phyloP scores from a whole-genome alignment of 2,329 filamentous ascomycete genomes.

The Stagonosporopsis vannaccii region DNA sequence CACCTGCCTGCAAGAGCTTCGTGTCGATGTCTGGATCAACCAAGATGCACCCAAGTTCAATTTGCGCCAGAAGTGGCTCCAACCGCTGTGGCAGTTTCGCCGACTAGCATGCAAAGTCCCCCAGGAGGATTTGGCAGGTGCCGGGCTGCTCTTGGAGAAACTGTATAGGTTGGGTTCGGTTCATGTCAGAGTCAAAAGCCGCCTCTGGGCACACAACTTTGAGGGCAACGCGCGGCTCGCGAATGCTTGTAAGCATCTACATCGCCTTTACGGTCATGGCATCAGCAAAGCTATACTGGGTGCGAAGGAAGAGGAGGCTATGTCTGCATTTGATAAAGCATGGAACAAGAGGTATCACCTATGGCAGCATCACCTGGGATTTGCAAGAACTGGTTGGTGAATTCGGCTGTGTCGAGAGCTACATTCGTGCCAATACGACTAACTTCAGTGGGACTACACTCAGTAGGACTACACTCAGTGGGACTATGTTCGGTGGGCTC shows the following conservation, averaged over 20 bases:
- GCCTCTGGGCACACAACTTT: conserved; percentile 9
- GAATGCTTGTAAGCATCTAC: conserved; percentile 31
- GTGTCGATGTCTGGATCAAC: conserved; percentile 31
- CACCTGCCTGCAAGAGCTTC: conserved; percentile 28
- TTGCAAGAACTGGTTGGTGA: conserved; percentile 20
- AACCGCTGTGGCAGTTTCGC: conserved; percentile 41
- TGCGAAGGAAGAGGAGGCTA: conserved; percentile 35
- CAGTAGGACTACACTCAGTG: neutral
- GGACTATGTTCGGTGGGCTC: neutral
- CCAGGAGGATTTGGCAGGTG: neutral
- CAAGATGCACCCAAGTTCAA: conserved; percentile 29
- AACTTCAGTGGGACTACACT: neutral
- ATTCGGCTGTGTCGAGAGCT: neutral
- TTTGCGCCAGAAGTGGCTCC: conserved; percentile 34
- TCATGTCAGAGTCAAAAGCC: conserved; percentile 19
- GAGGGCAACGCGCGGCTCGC: conserved; percentile 15
- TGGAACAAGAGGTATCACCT: conserved; percentile 29
- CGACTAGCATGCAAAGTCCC: neutral
- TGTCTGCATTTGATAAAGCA: conserved; percentile 33
- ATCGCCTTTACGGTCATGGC: conserved; percentile 37
- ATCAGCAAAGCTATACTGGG: conserved; percentile 38
- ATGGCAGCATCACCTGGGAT: conserved; percentile 23
- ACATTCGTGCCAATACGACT: neutral
- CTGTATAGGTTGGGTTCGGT: conserved; percentile 11
- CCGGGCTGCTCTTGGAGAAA: neutral